Evolutionary conservation across 257 asterid genomes (phyloP), one percentile per base, ranked within the genome.

Genomic region (Nicotiana otophora): DNA sequence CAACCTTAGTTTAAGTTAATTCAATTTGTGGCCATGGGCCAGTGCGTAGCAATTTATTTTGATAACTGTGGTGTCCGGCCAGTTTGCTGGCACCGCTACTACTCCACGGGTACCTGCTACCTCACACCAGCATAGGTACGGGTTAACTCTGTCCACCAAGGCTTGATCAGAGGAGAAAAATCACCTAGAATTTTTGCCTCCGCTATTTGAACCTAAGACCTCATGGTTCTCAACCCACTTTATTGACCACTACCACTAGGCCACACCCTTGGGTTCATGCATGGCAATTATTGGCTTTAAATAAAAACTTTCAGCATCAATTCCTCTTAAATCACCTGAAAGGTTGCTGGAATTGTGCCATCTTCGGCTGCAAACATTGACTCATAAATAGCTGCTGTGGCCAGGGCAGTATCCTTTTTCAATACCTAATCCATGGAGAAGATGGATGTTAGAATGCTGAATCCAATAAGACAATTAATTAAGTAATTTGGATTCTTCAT

Each of bases 361-460:
- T 95, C 99, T 81, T 92, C 98, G 8, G 93, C 96, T 61, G 92
- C 98, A 92, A 94, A 95, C 98, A 95, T 95, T 7, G 97, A 92
- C 83, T 92, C 97, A 80, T 95, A 94, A 80, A 95, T 88, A 84
- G 98, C 97, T 84, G 98, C 97, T 33, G 97, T 92, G 31, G 98
- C 98, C 67, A 96, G 87, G 23, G 97, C 99, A 3, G 98, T 96
- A 63, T 94, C 99, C 89, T 97, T 93, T 53, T 91, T 94, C 89
- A 96, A 88, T 81, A 90, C 83, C 99, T 96, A 87, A 70, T 82
- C 83, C 85, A 82, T 74, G 80, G 62, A 26, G 42, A 48, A 77
- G 36, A 11, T 77, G 7, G 67, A 76, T 64, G 67, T 33, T 84
- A 82, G 26, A 67, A 19, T 31, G 48, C 33, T 74, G 11, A 61